Percentiles rank a stretch among this genome's conserved stretches.
These are phyloP conservation scores for Cadophora sp. DNA, from an alignment of 2,329 filamentous ascomycete genomes.

Conservation along the genomic window DNA sequence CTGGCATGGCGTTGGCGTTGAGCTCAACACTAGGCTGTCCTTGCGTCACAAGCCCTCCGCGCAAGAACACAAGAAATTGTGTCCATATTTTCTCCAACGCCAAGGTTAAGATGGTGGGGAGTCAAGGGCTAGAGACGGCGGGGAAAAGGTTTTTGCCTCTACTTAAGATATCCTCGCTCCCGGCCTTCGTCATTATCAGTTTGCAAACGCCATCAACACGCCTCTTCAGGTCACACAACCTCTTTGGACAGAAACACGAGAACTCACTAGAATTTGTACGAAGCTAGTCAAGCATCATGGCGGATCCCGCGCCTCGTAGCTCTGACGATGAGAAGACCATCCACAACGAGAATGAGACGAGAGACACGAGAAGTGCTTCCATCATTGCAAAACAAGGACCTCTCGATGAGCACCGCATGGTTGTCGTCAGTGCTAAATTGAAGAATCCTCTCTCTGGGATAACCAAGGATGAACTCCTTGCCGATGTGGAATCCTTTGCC, in stretches of 20 bases:
- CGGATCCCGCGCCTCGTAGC: background rate
- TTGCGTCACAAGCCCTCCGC: background rate
- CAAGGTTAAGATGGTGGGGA: background rate
- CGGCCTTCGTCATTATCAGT: background rate
- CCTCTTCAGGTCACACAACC: background rate
- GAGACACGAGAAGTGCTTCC: slow-evolving; percentile 2
- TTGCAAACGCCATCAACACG: background rate
- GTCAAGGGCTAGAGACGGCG: slow-evolving; percentile 7
- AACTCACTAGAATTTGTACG: background rate
- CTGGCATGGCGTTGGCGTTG: background rate
- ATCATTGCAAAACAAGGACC: slow-evolving; percentile 9
- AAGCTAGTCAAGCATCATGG: slow-evolving; percentile 3
- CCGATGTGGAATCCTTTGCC: slow-evolving; percentile 67
- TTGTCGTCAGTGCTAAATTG: slow-evolving; percentile 20
- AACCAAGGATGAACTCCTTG: slow-evolving; percentile 55
- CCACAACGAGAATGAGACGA: slow-evolving; percentile 3
- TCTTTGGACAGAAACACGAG: background rate
- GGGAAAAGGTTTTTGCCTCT: background rate
- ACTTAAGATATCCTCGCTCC: slow-evolving; percentile 5
- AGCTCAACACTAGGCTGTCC: background rate
- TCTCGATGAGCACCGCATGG: slow-evolving; percentile 5
- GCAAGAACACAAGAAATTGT: slow-evolving; percentile 9
- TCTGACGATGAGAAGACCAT: slow-evolving; percentile 20
- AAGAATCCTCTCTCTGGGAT: slow-evolving; percentile 63
- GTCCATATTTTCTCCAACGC: slow-evolving; percentile 16